Percentiles rank a stretch among this genome's conserved stretches.
Conservation (phyloP, 345 rosid species). For the Viola odorata region DNA sequence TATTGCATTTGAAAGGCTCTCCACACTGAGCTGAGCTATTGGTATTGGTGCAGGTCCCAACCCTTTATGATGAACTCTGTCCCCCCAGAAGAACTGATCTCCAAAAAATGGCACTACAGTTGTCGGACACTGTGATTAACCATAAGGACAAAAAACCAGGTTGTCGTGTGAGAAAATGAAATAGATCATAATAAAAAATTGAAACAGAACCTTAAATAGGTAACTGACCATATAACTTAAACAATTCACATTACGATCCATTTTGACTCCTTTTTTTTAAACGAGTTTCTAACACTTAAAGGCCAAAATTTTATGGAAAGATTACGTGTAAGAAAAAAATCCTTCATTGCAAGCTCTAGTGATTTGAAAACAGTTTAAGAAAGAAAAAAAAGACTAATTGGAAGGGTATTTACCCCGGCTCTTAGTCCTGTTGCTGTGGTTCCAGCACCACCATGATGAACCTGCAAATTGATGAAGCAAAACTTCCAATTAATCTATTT, state of each 20-base stretch:
- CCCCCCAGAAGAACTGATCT: constrained; percentile 99
- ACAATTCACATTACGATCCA: too few relatives aligned
- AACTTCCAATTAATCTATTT: constrained; percentile 8
- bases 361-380: not conserved
- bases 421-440: constrained; percentile 91
- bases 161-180: not conserved
- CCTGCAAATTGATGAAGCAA: constrained; percentile 37
- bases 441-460: constrained; percentile 99
- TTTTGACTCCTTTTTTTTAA: too few relatives aligned
- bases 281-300: too few relatives aligned
- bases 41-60: constrained; percentile 89
- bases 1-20: constrained; percentile 73
- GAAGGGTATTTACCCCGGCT: constrained; percentile 67
- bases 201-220: too few relatives aligned
- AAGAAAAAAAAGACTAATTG: not conserved
- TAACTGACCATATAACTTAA: too few relatives aligned
- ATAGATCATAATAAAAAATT: not conserved
- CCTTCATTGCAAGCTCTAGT: too few relatives aligned
- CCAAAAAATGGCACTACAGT: constrained; percentile 96
- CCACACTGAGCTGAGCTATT: constrained; percentile 63
- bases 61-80: constrained; percentile 57
- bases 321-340: too few relatives aligned
- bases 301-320: too few relatives aligned
- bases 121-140: constrained; percentile 75
- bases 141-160: constrained; percentile 11